Base-by-base conservation (phyloP, 139 green algal species). In the Closterium sp. region DNA sequence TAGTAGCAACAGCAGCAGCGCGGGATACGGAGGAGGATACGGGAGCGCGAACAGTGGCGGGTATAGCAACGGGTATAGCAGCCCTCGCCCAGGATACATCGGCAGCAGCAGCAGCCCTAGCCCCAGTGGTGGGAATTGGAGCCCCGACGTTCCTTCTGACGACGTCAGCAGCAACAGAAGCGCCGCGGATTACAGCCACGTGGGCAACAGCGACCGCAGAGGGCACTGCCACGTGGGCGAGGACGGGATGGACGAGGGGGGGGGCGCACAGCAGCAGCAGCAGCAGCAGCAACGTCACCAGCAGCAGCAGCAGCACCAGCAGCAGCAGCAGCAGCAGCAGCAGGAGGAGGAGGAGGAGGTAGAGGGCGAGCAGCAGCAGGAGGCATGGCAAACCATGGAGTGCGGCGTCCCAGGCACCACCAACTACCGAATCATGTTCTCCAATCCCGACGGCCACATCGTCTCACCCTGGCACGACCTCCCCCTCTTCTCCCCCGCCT, bases 361-460 rank as follows among this genome's bases (percentile, higher is more conserved):
- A 19, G 55, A 76, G 0, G 55, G 16, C 16, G 55, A 76, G 55
- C 55, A 76, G 55, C 55, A 76, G 55, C 55, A 86, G 83, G 30
- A 86, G 83, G 30, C 83, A 33, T 86, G 83, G 83, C 83, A 86
- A 86, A 86, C 83, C 30, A 86, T 86, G 83, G 83, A 86, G 25
- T 86, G 83, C 83, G 83, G 83, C 83, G 28, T 86, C 16, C 83
- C 83, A 2, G 83, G 83, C n/a, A 86, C 83, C 83, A 32, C 30
- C 9, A 33, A 23, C 83, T 86, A 86, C 30, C 83, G 83, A 34
- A 86, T 86, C 83, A 32, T 32, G 30, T 86, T 86, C 83, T 86
- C 83, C 2, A 33, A 25, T 19, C 30, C 83, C 16, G 30, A 86
- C 30, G 83, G 83, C 0, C 83, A 86, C 83, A 86, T 86, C 83